Evolutionary conservation across 768 basidiomycete genomes (phyloP).

Genomic region (Mycena kentingensis): DNA sequence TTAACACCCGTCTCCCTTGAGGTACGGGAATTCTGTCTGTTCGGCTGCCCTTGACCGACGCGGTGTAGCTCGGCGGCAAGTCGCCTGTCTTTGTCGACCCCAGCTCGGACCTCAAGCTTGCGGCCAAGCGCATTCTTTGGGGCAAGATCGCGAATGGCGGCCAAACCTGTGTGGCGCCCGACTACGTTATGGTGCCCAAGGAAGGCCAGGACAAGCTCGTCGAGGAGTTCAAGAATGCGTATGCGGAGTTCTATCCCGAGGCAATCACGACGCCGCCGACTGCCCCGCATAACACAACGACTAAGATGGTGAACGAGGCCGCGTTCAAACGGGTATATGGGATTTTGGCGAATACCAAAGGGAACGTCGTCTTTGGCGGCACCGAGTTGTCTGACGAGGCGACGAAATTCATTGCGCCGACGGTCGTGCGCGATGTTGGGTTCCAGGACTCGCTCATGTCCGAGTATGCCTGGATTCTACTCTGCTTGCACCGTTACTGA

Average conservation of each 20-base stretch:
- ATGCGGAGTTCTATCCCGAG: conserved; percentile 55
- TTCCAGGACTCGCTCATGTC: conserved; percentile 72
- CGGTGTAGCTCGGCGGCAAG: conserved; percentile 62
- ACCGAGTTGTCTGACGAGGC: conserved; percentile 46
- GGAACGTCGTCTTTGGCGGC: conserved; percentile 67
- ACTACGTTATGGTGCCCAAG: conserved; percentile 53
- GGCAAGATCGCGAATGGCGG: conserved; percentile 81
- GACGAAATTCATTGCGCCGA: conserved; percentile 70
- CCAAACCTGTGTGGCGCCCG: conserved; percentile 71
- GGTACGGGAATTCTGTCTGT: conserved; percentile 17
- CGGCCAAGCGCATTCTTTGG: conserved; percentile 77
- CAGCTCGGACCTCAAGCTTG: conserved; percentile 60
- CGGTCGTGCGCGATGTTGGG: conserved; percentile 65
- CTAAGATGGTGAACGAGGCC: conserved; percentile 52
- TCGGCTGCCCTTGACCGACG: background rate
- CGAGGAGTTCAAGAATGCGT: conserved; percentile 45
- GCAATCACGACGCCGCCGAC: conserved; percentile 25
- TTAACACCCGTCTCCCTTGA: conserved; percentile 66
- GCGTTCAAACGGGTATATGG: conserved; percentile 64
- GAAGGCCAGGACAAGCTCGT: conserved; percentile 49
- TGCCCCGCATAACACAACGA: background rate
- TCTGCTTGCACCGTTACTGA: background rate
- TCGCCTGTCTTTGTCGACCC: conserved; percentile 77
- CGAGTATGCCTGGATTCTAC: conserved; percentile 50
- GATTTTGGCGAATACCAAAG: conserved; percentile 67